Conservation (phyloP, 2,329 filamentous ascomycete genomes). For the Hymenoscyphus albidus region DNA sequence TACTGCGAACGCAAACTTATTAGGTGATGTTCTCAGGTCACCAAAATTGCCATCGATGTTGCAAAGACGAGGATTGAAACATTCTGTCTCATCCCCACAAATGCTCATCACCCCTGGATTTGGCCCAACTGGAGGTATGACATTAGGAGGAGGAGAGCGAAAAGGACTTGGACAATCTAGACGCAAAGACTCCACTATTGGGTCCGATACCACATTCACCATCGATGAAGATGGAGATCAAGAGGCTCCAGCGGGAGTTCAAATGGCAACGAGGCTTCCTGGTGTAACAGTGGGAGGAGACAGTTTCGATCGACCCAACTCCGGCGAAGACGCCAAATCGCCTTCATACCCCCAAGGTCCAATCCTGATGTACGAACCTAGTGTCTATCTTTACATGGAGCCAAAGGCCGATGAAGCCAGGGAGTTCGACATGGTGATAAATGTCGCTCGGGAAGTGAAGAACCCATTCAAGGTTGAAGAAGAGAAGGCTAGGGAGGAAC, state of each 20-base stretch:
- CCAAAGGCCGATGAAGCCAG: conserved; percentile 74
- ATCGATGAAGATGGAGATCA: conserved; percentile 34
- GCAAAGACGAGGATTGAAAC: conserved; percentile 60
- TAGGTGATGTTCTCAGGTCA: conserved; percentile 53
- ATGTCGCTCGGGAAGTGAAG: conserved; percentile 75
- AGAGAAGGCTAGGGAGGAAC: conserved; percentile 26
- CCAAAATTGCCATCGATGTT: conserved; percentile 53
- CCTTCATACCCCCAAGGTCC: conserved; percentile 80
- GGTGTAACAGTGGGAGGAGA: conserved; percentile 53
- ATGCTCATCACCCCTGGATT: conserved; percentile 60
- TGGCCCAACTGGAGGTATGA: conserved; percentile 60
- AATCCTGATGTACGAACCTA: conserved; percentile 74
- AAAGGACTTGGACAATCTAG: conserved; percentile 30
- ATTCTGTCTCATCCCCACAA: conserved; percentile 64
- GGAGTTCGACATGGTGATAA: conserved; percentile 77
- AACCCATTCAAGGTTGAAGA: conserved; percentile 61
- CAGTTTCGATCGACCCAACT: conserved; percentile 63
- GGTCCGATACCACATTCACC: conserved; percentile 30
- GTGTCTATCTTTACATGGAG: conserved; percentile 75
- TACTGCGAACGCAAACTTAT: conserved; percentile 46
- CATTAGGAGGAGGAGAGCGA: conserved; percentile 47
- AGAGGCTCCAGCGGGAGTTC: conserved; percentile 55
- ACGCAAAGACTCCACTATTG: conserved; percentile 31
- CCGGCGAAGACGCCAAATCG: conserved; percentile 74
- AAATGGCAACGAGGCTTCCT: conserved; percentile 53